Evolutionary conservation across 331 rosid species (phyloP).

Genomic region (Quercus tomentella): DNA sequence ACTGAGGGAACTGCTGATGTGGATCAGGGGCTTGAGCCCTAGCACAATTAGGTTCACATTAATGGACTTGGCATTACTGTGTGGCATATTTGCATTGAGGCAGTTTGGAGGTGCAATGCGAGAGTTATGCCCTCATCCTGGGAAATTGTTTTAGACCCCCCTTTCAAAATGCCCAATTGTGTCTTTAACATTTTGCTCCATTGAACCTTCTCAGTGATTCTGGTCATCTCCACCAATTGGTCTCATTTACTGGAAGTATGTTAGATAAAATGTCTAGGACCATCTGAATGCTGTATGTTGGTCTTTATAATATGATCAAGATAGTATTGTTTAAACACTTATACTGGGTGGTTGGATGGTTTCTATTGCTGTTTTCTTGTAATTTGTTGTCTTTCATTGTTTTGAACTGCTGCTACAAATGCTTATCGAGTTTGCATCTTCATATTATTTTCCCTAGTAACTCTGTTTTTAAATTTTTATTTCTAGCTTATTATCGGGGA

Average conservation of each 20-base stretch:
- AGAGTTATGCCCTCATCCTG: neutral
- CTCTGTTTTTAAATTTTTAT: constrained; percentile 10
- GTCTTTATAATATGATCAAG: neutral
- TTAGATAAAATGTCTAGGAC: neutral
- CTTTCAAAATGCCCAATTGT: neutral
- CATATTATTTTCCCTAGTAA: neutral
- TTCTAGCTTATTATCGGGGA: constrained; percentile 87
- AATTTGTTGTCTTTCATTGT: neutral
- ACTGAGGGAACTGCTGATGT: too few species aligned
- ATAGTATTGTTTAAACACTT: neutral
- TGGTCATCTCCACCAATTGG: neutral
- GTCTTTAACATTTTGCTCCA: neutral
- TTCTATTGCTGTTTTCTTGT: neutral
- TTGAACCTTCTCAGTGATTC: neutral
- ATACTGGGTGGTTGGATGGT: neutral
- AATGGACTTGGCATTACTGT: too few species aligned
- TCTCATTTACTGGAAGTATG: neutral
- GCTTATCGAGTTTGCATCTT: neutral
- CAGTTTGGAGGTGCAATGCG: too few species aligned
- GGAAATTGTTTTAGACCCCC: neutral
- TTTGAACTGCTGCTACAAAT: neutral
- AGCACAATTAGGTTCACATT: too few species aligned
- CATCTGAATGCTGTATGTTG: neutral
- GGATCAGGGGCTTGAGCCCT: too few species aligned
- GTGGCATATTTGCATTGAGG: too few species aligned